Base-by-base conservation (phyloP, 345 rosid species). In the Heritiera fomes region DNA sequence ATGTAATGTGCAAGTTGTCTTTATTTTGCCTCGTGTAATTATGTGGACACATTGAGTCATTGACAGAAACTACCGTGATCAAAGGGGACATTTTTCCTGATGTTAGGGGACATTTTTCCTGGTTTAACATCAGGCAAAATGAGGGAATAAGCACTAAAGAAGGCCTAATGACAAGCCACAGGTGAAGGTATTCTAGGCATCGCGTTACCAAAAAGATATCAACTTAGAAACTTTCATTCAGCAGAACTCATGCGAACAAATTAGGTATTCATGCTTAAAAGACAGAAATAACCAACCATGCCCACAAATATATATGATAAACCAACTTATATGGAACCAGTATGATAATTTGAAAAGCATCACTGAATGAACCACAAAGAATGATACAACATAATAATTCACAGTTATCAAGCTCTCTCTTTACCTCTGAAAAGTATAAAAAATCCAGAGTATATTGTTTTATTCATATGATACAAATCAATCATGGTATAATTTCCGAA, bases 381-480 rank as follows among this genome's bases (percentile, higher is more conserved):
- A 55, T 17, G 23, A 55, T 12, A 7, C 20, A 55, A 55, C 9
- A 17, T 6, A 55, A 18, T 52, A 55, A 17, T 53, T 14, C n/a
- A 53, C n/a, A 6, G 3, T 17, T 53, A 53, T 53, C 28, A 56
- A 56, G 60, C 60, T 56, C 8, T 18, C 20, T 56, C 28, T 17
- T 56, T 56, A 56, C 28, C 20, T n/a, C 23, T 56, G 20, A 56
- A 56, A 55, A 18, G 60, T 56, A n/a, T 4, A 56, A n/a, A 28
- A 53, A 53, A 0, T 5, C 43, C 68, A 13, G 72, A 53, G 58
- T 53, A 15, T 32, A 34, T 64, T 52, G 79, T 23, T 64, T 34
- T 77, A 77, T 77, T 65, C 79, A 77, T 63, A 53, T n/a, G 64
- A 65, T 65, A 38, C n/a, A 52, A 49, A 77, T 62, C 60, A 18